Percentiles rank a stretch among this genome's conserved stretches.
Conservation (phyloP, 2,329 filamentous ascomycete species). For the Phyllosticta ampelicida region DNA sequence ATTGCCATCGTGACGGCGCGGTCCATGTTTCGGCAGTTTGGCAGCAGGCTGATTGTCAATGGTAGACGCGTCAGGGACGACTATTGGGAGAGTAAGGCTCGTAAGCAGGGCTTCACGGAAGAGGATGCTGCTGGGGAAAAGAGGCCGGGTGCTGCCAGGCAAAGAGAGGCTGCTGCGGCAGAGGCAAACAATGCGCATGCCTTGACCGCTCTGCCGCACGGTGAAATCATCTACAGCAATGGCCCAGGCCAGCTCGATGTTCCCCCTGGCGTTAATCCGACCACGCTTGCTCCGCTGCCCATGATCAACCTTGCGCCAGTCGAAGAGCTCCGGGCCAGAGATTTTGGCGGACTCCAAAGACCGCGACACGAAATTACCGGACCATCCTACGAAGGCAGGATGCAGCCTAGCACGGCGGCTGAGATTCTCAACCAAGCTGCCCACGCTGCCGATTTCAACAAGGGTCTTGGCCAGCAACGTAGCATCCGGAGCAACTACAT, state of each 20-base stretch:
- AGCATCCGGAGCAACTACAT: constrained; percentile 69
- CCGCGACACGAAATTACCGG: constrained; percentile 85
- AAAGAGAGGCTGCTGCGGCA: constrained; percentile 68
- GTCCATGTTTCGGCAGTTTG: constrained; percentile 98
- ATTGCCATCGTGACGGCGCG: constrained; percentile 96
- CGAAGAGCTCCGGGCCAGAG: constrained; percentile 62
- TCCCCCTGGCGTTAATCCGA: constrained; percentile 46
- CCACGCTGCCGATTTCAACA: constrained; percentile 85
- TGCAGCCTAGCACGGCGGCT: constrained; percentile 59
- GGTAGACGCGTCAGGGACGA: constrained; percentile 89
- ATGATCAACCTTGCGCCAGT: constrained; percentile 76
- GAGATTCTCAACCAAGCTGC: constrained; percentile 81
- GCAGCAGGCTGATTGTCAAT: constrained; percentile 82
- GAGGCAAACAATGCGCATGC: constrained; percentile 48
- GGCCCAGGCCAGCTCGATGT: constrained; percentile 36
- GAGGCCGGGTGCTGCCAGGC: constrained; percentile 81
- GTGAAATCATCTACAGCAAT: constrained; percentile 82
- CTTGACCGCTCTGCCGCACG: constrained; percentile 54
- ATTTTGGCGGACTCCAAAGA: constrained; percentile 74
- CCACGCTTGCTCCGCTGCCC: constrained; percentile 61
- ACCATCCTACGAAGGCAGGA: constrained; percentile 71
- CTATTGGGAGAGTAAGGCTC: constrained; percentile 96
- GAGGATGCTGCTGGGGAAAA: constrained; percentile 94
- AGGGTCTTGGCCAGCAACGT: constrained; percentile 68
- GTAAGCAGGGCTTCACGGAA: constrained; percentile 96